phyloP scores from a whole-genome alignment of 2,329 filamentous ascomycete genomes.

The Penicillium sp. region DNA sequence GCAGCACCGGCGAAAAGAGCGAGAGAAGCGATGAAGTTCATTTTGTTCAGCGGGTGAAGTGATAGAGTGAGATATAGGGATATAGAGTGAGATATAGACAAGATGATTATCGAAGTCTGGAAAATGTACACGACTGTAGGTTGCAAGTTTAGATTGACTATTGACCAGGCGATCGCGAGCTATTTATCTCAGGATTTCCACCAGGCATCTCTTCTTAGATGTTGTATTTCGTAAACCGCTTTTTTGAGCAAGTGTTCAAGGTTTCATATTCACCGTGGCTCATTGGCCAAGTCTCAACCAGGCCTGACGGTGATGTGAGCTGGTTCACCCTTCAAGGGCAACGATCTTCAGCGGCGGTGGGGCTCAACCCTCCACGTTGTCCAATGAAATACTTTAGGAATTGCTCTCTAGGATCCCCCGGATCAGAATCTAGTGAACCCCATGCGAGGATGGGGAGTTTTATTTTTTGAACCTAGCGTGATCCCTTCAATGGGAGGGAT shows the following conservation, averaged over 20 bases:
- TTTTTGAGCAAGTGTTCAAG: background rate
- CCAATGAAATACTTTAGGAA: background rate
- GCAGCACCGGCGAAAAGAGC: conserved; percentile 27
- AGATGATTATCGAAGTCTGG: background rate
- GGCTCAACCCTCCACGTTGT: background rate
- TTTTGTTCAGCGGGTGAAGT: conserved; percentile 18
- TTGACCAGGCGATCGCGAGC: background rate
- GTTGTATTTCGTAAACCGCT: background rate
- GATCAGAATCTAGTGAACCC: conserved; percentile 6
- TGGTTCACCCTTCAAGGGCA: conserved; percentile 5
- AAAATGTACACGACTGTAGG: background rate
- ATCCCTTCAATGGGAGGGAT: background rate
- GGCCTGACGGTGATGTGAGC: background rate
- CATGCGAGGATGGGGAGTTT: background rate
- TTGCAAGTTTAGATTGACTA: background rate
- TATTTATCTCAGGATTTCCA: conserved; percentile 6
- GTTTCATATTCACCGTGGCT: conserved; percentile 5
- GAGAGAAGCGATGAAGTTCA: conserved; percentile 30
- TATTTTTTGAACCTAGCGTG: conserved; percentile 4
- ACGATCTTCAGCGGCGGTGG: conserved; percentile 3
- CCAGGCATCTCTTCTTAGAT: background rate
- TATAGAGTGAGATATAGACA: background rate
- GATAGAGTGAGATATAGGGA: background rate
- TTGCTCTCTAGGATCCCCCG: background rate
- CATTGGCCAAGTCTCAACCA: conserved; percentile 14